Evolutionary conservation across 1,139 yeast species (phyloP).

Genomic region (Debaryomyces nepalensis): DNA sequence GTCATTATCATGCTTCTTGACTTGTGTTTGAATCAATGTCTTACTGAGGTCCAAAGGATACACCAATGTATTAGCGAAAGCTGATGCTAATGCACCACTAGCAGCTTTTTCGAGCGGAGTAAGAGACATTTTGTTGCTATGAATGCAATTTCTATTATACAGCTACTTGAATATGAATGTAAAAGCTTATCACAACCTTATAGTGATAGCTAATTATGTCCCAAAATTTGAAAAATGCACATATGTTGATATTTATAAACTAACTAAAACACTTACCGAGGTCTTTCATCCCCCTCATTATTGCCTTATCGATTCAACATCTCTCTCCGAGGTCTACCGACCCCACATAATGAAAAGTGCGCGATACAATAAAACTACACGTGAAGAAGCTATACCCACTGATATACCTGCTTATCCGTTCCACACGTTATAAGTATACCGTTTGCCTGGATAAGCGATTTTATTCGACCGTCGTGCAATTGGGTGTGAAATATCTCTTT

Average conservation of each 20-base stretch:
- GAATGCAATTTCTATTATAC: conserved; percentile 10
- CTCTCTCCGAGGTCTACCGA: conserved; percentile 10
- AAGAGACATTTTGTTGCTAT: conserved; percentile 38
- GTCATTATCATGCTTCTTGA: conserved; percentile 29
- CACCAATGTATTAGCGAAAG: conserved; percentile 76
- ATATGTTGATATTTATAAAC: conserved; percentile 7
- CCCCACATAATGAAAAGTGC: conserved; percentile 5
- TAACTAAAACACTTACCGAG: conserved; percentile 7
- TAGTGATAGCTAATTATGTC: not conserved
- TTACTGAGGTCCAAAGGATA: conserved; percentile 78
- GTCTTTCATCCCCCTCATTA: conserved; percentile 8
- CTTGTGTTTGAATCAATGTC: conserved; percentile 75
- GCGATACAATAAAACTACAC: not conserved
- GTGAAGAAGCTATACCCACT: conserved; percentile 18
- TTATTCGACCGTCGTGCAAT: conserved; percentile 53
- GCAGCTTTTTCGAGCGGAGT: conserved; percentile 74
- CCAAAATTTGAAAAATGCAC: not conserved
- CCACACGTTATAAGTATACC: conserved; percentile 53
- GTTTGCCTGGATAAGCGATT: conserved; percentile 42
- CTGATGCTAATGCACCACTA: conserved; percentile 85
- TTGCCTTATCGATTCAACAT: conserved; percentile 4
- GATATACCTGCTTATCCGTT: conserved; percentile 42
- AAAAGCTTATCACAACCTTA: not conserved
- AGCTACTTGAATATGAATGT: not conserved
- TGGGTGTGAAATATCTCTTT: conserved; percentile 29